phyloP scores from a whole-genome alignment of 176 grass and related monocot genomes.

The Oryza glaberrima region DNA sequence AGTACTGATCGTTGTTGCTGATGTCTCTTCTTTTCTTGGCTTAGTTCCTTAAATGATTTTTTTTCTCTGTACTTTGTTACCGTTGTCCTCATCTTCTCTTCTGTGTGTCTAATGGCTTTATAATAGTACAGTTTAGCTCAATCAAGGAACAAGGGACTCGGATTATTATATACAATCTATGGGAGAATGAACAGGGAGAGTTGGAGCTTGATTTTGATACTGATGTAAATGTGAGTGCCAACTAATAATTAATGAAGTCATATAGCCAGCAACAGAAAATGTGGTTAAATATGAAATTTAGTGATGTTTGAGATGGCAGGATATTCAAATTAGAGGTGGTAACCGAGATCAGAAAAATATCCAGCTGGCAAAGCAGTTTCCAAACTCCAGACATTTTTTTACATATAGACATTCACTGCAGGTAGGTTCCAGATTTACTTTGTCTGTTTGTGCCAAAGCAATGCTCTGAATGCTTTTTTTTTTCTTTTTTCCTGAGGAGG shows the following conservation, averaged over 20 bases:
- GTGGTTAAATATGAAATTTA: conserved; percentile 20
- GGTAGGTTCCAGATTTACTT: conserved; percentile 42
- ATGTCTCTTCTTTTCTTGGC: no score
- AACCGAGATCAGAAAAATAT: conserved; percentile 89
- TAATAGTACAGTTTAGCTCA: conserved; percentile 73
- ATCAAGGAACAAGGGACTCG: conserved; percentile 87
- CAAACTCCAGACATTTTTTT: conserved; percentile 84
- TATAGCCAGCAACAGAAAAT: conserved; percentile 1
- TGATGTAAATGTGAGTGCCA: conserved; percentile 73
- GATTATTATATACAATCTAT: conserved; percentile 96
- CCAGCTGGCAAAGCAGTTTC: conserved; percentile 76
- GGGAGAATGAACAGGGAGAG: conserved; percentile 90
- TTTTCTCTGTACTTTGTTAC: no score
- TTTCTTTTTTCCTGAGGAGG: no score
- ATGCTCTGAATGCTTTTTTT: no score
- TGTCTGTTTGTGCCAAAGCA: no score
- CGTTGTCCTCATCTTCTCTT: background rate
- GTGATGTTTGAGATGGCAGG: conserved; percentile 61
- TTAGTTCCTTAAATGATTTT: background rate
- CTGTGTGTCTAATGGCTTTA: conserved; percentile 13
- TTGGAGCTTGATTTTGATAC: conserved; percentile 93
- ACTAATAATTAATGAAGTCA: conserved; percentile 18
- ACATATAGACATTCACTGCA: conserved; percentile 87
- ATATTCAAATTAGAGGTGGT: conserved; percentile 93
- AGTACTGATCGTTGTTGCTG: no score